Evolutionary conservation across 129 eudicot genomes (phyloP), one percentile per base, ranked within the genome.

Genomic region (Smallanthus sonchifolius): DNA sequence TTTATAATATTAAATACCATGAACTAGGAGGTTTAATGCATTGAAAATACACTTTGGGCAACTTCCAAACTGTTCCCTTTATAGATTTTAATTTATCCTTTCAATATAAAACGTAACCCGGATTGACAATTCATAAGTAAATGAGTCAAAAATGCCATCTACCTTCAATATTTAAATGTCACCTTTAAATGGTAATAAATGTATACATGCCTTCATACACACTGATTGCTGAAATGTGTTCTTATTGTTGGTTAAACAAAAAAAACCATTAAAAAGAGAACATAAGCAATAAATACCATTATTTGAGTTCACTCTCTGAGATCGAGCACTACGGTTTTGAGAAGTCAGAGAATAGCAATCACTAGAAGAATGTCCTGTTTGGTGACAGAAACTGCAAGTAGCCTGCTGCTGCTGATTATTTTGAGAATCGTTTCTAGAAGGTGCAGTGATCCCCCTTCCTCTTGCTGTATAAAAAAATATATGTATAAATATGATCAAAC

Each of bases 281-380:
- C 8, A 39, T 7, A 73, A 20, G 13, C 51, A 43, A 11, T 69
- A 16, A 7, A 35, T 75, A 88, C 95, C 96, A 79, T 79, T 82
- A 66, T 75, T 62, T 38, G 80, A 70, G 77, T 44, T 83, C 57
- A 47, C 56, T 79, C 80, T 77, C 49, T 78, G 92, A 74, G 87
- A 37, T 64, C 85, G 82, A 67, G 85, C 74, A 69, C 78, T 83
- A 44, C 79, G 83, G 42, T 87, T 84, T 36, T 82, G 90, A 83
- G 97, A 82, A 64, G 80, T 83, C 65, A 72, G 80, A 44, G 87
- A 83, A 70, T 88, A 92, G 69, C 91, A 88, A 70, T 79, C 80
- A 67, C 78, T 78, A 79, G 96, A 86, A 70, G 87, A 74, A 77
- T 87, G 92, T 60, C 90, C 93, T 13, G 83, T 76, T 74, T 86